Evolutionary conservation across 345 rosid genomes (phyloP), one percentile per base, ranked within the genome.

Genomic region (Noccaea bulbosa): DNA sequence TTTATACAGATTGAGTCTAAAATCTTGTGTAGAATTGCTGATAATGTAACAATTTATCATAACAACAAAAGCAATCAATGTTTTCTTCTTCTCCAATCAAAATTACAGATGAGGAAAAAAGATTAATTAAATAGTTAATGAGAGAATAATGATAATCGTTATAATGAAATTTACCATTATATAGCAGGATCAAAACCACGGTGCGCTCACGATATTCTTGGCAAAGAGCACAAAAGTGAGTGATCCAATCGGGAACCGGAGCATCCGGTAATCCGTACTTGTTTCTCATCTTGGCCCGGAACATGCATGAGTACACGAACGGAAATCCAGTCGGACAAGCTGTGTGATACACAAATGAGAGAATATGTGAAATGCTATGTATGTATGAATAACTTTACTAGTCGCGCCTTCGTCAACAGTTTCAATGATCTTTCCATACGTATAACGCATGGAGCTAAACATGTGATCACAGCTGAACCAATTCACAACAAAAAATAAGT

Each of bases 201-300:
- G 32, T 64, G 65, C 53, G 86, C 67, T 87, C 86, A 67, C 88
- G 78, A 59, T 82, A 78, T 38, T 87, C 88, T 74, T 87, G 89
- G 61, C 87, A 83, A 11, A 85, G 74, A 2, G 88, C 88, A 70
- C 86, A 87, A 24, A 74, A 82, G 49, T 85, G 89, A 16, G 81
- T 85, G 0, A 85, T 54, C 74, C 88, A 87, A 58, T 85, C 92
- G 0, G 74, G 75, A 62, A 81, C 81, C 3, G 92, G 89, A 35
- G 72, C 74, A 24, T 87, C 92, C 5, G 59, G 76, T 65, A 87
- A 69, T 34, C 81, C 84, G 50, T 44, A 85, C 38, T 81, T 81
- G 4, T 38, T 82, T 69, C 92, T 73, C 38, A 85, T 17, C 65
- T 57, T 76, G 10, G 86, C 71, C n/a, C 89, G 78, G 44, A 73